A percentile compares a stretch with the other conserved stretches of the same genome.
Conservation (phyloP, 176 grass and related monocot species). For the Rhynchospora tenuis region DNA sequence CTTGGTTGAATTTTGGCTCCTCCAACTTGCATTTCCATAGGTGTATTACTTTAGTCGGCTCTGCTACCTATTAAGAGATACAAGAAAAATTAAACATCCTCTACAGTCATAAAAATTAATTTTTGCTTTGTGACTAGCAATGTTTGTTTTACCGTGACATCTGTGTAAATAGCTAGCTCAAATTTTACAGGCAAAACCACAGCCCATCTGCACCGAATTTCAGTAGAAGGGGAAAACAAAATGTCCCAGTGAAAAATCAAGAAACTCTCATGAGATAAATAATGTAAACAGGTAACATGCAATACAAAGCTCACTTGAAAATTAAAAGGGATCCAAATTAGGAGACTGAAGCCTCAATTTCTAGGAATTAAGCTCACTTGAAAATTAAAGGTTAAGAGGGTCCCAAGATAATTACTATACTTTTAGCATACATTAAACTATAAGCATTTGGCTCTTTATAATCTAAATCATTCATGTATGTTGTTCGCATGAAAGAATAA, state of each 20-base stretch:
- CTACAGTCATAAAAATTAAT: background rate
- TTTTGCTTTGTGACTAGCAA: background rate
- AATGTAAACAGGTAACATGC: background rate
- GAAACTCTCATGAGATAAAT: background rate
- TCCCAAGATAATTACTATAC: too few species aligned
- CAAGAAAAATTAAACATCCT: background rate
- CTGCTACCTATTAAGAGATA: constrained; percentile 39
- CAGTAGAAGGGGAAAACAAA: background rate
- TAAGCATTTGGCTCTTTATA: background rate
- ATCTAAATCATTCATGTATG: background rate
- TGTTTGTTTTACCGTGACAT: constrained; percentile 42
- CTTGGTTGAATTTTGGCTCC: constrained; percentile 64
- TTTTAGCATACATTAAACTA: too few species aligned
- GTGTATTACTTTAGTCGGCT: constrained; percentile 53
- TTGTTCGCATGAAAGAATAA: background rate
- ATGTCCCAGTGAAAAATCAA: background rate
- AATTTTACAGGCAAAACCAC: constrained; percentile 75
- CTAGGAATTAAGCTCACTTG: background rate
- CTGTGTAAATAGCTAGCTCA: constrained; percentile 79
- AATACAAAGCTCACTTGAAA: background rate
- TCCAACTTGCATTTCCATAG: constrained; percentile 80
- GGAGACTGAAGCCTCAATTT: background rate
- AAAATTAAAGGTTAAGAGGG: background rate
- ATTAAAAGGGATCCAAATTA: background rate
- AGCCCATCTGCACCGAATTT: constrained; percentile 57